phyloP scores from a whole-genome alignment of 257 asterid genomes.

The Solanum sitiens region DNA sequence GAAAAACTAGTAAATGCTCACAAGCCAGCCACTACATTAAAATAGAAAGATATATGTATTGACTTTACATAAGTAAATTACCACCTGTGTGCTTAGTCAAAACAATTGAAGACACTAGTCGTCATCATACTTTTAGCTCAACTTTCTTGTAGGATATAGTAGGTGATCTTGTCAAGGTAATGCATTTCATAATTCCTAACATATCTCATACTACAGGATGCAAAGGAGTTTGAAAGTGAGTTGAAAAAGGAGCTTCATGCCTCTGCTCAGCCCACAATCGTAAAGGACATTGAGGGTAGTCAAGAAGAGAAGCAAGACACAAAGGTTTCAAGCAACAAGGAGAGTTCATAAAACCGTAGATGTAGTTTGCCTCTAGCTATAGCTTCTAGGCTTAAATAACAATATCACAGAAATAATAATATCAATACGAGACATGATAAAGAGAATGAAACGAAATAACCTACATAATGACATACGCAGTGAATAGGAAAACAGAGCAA shows the following conservation, averaged over 20 bases:
- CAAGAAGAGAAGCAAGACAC: slow-evolving; percentile 44
- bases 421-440: too few species aligned
- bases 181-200: not conserved
- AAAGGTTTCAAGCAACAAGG: slow-evolving; percentile 35
- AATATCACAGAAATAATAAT: too few species aligned
- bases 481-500: too few species aligned
- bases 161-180: not conserved
- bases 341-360: slow-evolving; percentile 19
- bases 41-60: too few species aligned
- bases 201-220: slow-evolving; percentile 38
- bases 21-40: not conserved
- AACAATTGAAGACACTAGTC: not conserved
- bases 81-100: too few species aligned
- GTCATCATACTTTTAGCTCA: not conserved
- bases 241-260: slow-evolving; percentile 52
- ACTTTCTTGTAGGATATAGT: too few species aligned
- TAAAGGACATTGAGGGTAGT: slow-evolving; percentile 13
- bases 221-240: slow-evolving; percentile 83
- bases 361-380: not conserved
- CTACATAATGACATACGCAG: too few species aligned
- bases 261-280: slow-evolving; percentile 22
- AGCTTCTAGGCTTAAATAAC: not conserved
- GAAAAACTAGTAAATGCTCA: not conserved
- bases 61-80: too few species aligned
- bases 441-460: too few species aligned